phyloP scores from a whole-genome alignment of 495 filamentous ascomycete species.

The Penicillium waksmanii region DNA sequence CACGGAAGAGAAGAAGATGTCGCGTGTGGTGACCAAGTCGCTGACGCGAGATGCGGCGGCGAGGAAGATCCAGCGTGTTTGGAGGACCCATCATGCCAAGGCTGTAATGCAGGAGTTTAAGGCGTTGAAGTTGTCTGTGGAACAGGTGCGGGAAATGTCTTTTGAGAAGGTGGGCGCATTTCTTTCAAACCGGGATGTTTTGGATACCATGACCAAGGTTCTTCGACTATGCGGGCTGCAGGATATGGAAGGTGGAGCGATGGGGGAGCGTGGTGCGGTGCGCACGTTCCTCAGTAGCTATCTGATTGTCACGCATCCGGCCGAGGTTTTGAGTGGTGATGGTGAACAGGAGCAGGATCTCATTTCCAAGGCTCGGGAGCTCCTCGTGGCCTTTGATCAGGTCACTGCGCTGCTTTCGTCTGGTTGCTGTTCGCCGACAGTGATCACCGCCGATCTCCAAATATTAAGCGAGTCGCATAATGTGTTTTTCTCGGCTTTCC shows the following conservation, averaged over 20 bases:
- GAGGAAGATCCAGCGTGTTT: slow-evolving; percentile 73
- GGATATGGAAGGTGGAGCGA: slow-evolving; percentile 67
- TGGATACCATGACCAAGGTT: slow-evolving; percentile 69
- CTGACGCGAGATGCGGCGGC: slow-evolving; percentile 71
- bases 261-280: slow-evolving; percentile 76
- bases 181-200: slow-evolving; percentile 74
- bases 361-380: slow-evolving; percentile 82
- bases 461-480: slow-evolving; percentile 65
- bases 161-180: slow-evolving; percentile 83
- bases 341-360: slow-evolving; percentile 88
- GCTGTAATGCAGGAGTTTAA: slow-evolving; percentile 67
- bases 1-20: slow-evolving; percentile 58
- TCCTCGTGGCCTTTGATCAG: slow-evolving; percentile 82
- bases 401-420: slow-evolving; percentile 65
- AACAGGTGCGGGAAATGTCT: slow-evolving; percentile 68
- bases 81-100: slow-evolving; percentile 66
- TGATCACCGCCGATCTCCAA: slow-evolving; percentile 48
- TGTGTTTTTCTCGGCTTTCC: slow-evolving; percentile 87
- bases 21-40: slow-evolving; percentile 39
- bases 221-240: slow-evolving; percentile 77
- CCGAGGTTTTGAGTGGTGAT: slow-evolving; percentile 85
- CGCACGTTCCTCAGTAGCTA: slow-evolving; percentile 92
- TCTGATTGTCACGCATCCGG: slow-evolving; percentile 88
- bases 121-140: slow-evolving; percentile 71
- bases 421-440: slow-evolving; percentile 46